These are phyloP conservation scores for Cyberlindnera nakhonratchasimensis DNA, from an alignment of 805 yeast genomes.

Conservation along the genomic window DNA sequence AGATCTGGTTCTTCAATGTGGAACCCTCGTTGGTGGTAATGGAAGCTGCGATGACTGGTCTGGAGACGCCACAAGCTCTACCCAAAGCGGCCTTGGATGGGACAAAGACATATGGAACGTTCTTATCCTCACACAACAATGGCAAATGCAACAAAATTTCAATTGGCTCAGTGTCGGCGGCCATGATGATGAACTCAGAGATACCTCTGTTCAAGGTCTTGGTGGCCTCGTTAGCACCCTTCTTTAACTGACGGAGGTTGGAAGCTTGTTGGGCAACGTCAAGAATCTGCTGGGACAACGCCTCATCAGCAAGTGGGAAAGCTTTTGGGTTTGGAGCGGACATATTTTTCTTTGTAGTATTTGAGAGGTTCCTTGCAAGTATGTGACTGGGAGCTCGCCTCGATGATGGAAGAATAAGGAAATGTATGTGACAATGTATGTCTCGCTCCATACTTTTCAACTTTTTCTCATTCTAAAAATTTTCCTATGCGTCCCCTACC, in stretches of 20 bases:
- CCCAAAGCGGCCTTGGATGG: slow-evolving; percentile 98
- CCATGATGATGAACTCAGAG: slow-evolving; percentile 98
- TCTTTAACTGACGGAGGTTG: slow-evolving; percentile 96
- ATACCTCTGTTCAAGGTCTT: slow-evolving; percentile 99
- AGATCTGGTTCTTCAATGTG: slow-evolving; percentile 94
- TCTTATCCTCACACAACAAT: slow-evolving; percentile 96
- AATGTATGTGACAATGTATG: background rate
- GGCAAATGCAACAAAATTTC: slow-evolving; percentile 98
- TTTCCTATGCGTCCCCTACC: slow-evolving; percentile 8
- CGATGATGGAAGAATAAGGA: slow-evolving; percentile 12
- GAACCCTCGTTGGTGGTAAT: slow-evolving; percentile 98
- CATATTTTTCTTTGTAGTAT: slow-evolving; percentile 40
- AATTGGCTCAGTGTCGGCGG: slow-evolving; percentile 99
- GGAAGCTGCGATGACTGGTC: slow-evolving; percentile 98
- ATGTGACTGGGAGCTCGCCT: slow-evolving; percentile 29
- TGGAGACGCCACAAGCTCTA: slow-evolving; percentile 99
- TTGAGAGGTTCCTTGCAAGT: slow-evolving; percentile 44
- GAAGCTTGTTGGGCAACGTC: slow-evolving; percentile 98
- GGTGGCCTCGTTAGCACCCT: slow-evolving; percentile 99
- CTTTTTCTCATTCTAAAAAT: slow-evolving; percentile 3
- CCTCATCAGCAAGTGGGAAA: slow-evolving; percentile 97
- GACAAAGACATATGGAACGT: slow-evolving; percentile 98
- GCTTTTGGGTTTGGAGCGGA: slow-evolving; percentile 97
- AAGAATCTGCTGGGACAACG: slow-evolving; percentile 91
- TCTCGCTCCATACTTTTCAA: no score